A percentile compares a stretch with the other conserved stretches of the same genome.
phyloP scores from a whole-genome alignment of 305 asterid species.

The Petunia hybrid region DNA sequence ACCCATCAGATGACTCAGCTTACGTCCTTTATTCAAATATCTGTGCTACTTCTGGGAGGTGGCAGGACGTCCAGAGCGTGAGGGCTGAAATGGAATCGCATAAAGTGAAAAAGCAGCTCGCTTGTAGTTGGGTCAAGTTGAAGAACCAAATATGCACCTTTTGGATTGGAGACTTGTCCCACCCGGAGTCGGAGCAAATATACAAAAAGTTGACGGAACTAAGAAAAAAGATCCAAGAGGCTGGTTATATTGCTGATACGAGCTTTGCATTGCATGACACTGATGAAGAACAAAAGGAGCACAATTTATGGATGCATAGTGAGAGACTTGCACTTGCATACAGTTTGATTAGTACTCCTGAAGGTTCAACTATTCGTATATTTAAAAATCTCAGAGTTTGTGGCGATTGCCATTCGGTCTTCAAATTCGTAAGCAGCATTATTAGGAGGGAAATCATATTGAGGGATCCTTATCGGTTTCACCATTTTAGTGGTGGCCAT shows the following conservation, averaged over 20 bases:
- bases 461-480: conserved; percentile 86
- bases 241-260: conserved; percentile 73
- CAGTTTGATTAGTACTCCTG: conserved; percentile 59
- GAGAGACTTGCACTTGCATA: conserved; percentile 89
- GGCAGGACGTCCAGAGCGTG: conserved; percentile 74
- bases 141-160: conserved; percentile 62
- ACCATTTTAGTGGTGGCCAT: conserved; percentile 73
- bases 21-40: conserved; percentile 84
- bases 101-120: conserved; percentile 77
- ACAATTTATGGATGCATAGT: conserved; percentile 78
- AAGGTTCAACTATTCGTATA: conserved; percentile 68
- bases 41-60: conserved; percentile 75
- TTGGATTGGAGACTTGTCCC: conserved; percentile 69
- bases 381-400: conserved; percentile 91
- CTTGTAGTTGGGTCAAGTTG: conserved; percentile 82
- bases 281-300: conserved; percentile 87
- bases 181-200: conserved; percentile 56
- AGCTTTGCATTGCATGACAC: conserved; percentile 85
- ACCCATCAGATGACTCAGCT: conserved; percentile 89
- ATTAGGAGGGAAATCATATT: conserved; percentile 65
- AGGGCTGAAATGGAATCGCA: conserved; percentile 71
- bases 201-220: conserved; percentile 55
- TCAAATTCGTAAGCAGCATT: conserved; percentile 67
- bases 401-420: conserved; percentile 86
- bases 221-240: conserved; percentile 66